Percentiles rank a stretch among this genome's conserved stretches.
Conservation (phyloP, 371 early-diverging fungal species). For the Mucor indicus region DNA sequence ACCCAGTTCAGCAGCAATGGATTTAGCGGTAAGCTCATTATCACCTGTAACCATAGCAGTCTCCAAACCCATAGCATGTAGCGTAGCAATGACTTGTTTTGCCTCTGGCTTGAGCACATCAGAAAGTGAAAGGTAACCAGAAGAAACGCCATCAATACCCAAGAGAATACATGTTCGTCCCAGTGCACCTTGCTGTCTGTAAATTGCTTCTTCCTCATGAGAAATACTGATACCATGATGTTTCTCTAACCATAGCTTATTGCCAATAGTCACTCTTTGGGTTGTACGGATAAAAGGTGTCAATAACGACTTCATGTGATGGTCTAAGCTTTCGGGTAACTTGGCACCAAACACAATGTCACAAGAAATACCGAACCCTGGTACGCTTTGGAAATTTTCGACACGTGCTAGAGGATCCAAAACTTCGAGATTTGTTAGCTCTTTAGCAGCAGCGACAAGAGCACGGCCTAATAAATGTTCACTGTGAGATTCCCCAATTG, state of each 20-base stretch:
- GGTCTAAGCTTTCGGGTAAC: not conserved
- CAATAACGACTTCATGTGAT: not conserved
- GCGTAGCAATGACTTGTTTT: conserved; percentile 58
- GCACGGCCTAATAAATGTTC: conserved; percentile 91
- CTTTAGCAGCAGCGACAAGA: conserved; percentile 60
- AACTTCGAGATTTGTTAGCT: conserved; percentile 1
- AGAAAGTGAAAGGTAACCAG: conserved; percentile 79
- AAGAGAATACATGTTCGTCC: conserved; percentile 86
- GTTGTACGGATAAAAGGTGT: conserved; percentile 1
- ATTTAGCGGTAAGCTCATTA: conserved; percentile 72
- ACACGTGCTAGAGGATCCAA: conserved; percentile 34
- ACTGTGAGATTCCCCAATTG: conserved; percentile 75
- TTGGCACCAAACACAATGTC: conserved; percentile 24
- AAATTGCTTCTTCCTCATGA: conserved; percentile 21
- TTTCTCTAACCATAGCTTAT: conserved; percentile 59
- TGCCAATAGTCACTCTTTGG: conserved; percentile 72
- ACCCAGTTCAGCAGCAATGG: conserved; percentile 69
- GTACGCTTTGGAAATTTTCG: conserved; percentile 63
- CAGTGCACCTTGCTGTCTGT: conserved; percentile 32
- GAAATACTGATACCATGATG: conserved; percentile 26
- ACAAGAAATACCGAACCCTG: conserved; percentile 79
- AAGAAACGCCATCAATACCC: conserved; percentile 58
- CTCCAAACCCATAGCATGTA: conserved; percentile 73
- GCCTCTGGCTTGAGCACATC: conserved; percentile 86
- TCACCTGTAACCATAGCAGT: conserved; percentile 96